Conservation (phyloP, 805 yeast genomes). For the Candida broadrunensis region DNA sequence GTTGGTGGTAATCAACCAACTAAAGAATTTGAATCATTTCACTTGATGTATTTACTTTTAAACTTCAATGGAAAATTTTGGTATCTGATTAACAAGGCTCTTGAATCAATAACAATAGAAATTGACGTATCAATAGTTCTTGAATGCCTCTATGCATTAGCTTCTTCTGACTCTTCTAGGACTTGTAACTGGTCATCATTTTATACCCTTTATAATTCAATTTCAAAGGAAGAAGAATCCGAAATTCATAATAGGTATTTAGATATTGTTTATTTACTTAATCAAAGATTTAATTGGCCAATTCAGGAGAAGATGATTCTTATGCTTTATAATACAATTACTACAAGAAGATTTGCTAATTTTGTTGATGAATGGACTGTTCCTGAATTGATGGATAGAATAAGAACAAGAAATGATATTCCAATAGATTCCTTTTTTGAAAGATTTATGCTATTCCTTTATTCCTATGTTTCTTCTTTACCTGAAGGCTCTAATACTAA, state of each 20-base stretch:
- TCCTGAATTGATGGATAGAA: conserved; percentile 19
- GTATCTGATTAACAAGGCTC: conserved; percentile 19
- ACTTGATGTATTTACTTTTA: conserved; percentile 15
- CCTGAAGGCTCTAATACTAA: conserved; percentile 17
- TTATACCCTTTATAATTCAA: conserved; percentile 15
- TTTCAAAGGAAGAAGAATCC: conserved; percentile 12
- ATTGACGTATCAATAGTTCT: neutral
- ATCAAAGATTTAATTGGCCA: conserved; percentile 26
- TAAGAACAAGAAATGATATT: conserved; percentile 24
- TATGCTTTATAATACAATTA: conserved; percentile 25
- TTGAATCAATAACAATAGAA: neutral
- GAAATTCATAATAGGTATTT: conserved; percentile 21
- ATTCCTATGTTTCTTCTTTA: conserved; percentile 27
- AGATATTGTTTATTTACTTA: conserved; percentile 23
- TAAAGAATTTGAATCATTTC: conserved; percentile 18
- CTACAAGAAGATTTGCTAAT: conserved; percentile 31
- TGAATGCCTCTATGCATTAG: neutral
- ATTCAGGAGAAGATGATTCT: conserved; percentile 32
- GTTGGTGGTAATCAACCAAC: neutral
- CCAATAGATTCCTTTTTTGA: conserved; percentile 32
- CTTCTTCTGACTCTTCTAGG: neutral
- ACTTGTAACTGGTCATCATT: conserved; percentile 23
- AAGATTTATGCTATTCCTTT: conserved; percentile 32
- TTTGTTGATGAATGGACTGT: conserved; percentile 30
- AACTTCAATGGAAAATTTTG: conserved; percentile 16